A percentile compares a stretch with the other conserved stretches of the same genome.
Conservation (phyloP, 305 asterid species). For the Solanum chacoense region DNA sequence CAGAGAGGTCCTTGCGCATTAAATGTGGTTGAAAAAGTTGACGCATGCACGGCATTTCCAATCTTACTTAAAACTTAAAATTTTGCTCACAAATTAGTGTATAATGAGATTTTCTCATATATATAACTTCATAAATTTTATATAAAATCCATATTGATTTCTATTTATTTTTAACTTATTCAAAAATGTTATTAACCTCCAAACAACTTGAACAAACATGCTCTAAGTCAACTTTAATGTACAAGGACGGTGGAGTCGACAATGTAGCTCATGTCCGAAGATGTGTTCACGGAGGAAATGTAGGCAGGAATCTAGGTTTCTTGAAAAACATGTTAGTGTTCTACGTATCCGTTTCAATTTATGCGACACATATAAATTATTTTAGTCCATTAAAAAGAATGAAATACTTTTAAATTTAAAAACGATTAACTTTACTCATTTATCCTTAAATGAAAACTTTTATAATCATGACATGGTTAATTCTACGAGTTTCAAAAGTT, state of each 20-base stretch:
- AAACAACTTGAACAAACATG: not conserved
- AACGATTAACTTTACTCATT: not conserved
- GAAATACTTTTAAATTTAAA: not conserved
- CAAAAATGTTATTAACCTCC: not conserved
- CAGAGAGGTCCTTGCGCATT: not conserved
- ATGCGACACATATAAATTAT: not conserved
- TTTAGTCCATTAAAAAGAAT: not conserved
- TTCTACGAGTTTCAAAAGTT: not conserved
- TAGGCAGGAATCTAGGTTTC: not conserved
- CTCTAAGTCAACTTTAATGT: not conserved
- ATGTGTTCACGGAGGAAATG: not conserved
- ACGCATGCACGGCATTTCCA: constrained; percentile 37
- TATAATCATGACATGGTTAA: not conserved
- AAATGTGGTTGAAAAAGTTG: constrained; percentile 18
- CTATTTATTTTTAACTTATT: not conserved
- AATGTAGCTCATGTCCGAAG: not conserved
- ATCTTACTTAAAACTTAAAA: not conserved
- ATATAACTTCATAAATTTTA: not conserved
- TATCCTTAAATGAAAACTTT: not conserved
- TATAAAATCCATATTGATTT: not conserved
- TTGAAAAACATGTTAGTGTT: not conserved
- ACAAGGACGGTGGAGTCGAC: not conserved
- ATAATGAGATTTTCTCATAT: not conserved
- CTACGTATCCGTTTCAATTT: not conserved
- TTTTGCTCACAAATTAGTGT: not conserved